These are phyloP conservation scores for Sporothrix sp. DNA, from an alignment of 2,329 filamentous ascomycete genomes.

Conservation along the genomic window DNA sequence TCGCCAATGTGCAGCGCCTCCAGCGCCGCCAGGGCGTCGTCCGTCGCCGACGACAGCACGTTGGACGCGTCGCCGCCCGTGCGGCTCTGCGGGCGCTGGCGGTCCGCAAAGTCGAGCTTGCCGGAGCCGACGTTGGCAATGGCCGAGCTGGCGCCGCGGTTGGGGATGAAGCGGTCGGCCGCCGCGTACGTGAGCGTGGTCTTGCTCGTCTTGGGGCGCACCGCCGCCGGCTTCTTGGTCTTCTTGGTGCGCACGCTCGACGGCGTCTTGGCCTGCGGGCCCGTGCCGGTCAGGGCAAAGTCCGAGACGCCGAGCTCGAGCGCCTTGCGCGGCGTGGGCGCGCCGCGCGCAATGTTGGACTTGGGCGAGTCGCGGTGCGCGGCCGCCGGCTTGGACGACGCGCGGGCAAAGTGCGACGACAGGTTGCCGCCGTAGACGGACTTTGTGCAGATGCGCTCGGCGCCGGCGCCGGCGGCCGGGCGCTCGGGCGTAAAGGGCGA, in stretches of 20 bases:
- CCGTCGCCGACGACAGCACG: constrained; percentile 67
- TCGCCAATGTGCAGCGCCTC: constrained; percentile 66
- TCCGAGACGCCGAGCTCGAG: constrained; percentile 89
- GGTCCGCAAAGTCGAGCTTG: constrained; percentile 67
- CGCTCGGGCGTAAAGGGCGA: constrained; percentile 72
- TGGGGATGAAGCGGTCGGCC: constrained; percentile 92
- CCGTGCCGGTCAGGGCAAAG: constrained; percentile 81
- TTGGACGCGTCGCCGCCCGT: constrained; percentile 53
- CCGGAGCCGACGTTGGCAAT: constrained; percentile 71
- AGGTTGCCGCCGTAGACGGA: constrained; percentile 75
- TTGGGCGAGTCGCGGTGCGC: constrained; percentile 83
- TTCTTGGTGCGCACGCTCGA: constrained; percentile 47
- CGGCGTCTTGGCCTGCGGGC: constrained; percentile 51
- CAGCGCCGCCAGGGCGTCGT: constrained; percentile 70
- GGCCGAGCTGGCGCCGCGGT: constrained; percentile 80
- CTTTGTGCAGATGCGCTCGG: constrained; percentile 47
- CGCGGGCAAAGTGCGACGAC: constrained; percentile 67
- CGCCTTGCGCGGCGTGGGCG: constrained; percentile 66
- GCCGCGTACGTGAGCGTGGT: constrained; percentile 70
- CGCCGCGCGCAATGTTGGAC: constrained; percentile 78
- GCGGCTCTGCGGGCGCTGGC: constrained; percentile 59
- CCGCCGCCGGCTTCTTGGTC: constrained; percentile 30
- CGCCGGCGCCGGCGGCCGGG: constrained; percentile 40
- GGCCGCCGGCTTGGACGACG: constrained; percentile 50
- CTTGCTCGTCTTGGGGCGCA: constrained; percentile 53